A percentile compares a stretch with the other conserved stretches of the same genome.
Conservation (phyloP, 1,284 basidiomycete genomes). For the Ustilago bromivora region DNA sequence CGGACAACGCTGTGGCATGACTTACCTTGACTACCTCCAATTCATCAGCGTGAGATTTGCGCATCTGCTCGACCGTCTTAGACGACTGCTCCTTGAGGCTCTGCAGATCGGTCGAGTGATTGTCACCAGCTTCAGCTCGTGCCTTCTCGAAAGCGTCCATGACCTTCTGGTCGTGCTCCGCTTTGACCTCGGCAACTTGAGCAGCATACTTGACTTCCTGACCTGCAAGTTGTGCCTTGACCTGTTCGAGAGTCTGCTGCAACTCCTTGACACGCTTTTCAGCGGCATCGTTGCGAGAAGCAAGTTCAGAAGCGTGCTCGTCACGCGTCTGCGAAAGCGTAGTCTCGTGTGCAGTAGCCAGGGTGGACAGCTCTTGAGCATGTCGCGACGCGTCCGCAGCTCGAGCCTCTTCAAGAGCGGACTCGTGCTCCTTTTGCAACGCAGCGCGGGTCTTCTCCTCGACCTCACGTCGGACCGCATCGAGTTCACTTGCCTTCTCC, state of each 20-base stretch:
- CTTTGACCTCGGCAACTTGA: slow-evolving; percentile 49
- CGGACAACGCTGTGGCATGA: slow-evolving; percentile 35
- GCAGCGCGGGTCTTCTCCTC: slow-evolving; percentile 30
- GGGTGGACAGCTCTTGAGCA: slow-evolving; percentile 26
- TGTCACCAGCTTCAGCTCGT: slow-evolving; percentile 50
- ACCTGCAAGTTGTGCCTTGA: slow-evolving; percentile 40
- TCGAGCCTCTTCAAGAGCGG: slow-evolving; percentile 26
- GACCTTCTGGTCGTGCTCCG: slow-evolving; percentile 50
- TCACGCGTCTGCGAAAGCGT: slow-evolving; percentile 26
- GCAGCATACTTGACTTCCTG: slow-evolving; percentile 46
- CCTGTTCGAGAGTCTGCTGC: slow-evolving; percentile 34
- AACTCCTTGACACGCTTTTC: slow-evolving; percentile 38
- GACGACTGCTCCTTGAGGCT: slow-evolving; percentile 40
- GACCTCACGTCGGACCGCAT: slow-evolving; percentile 31
- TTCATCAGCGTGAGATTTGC: slow-evolving; percentile 47
- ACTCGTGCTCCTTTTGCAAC: slow-evolving; percentile 28
- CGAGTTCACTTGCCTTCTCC: slow-evolving; percentile 28
- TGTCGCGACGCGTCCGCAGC: slow-evolving; percentile 26
- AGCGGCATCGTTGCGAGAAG: slow-evolving; percentile 28
- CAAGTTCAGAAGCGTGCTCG: slow-evolving; percentile 32
- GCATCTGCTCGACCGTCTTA: slow-evolving; percentile 47
- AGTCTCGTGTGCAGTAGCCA: slow-evolving; percentile 35
- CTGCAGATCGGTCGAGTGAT: slow-evolving; percentile 51
- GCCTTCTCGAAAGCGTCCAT: slow-evolving; percentile 54
- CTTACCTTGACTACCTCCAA: slow-evolving; percentile 33